These are phyloP conservation scores for Blastomyces percursus DNA, from an alignment of 2,329 filamentous ascomycete genomes.

Conservation along the genomic window DNA sequence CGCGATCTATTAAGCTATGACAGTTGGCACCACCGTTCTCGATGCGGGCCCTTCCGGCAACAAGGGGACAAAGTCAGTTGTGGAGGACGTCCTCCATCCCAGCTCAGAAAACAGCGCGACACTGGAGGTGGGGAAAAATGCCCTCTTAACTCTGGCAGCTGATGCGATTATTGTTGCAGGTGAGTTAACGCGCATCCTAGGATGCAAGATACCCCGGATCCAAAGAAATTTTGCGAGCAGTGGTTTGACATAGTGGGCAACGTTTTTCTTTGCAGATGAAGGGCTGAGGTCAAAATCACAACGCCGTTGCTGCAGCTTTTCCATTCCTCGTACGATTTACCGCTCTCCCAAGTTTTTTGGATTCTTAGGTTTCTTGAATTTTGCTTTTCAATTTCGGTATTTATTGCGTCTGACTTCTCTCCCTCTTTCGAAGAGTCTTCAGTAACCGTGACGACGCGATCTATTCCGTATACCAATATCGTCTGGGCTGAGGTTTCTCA, in stretches of 20 bases:
- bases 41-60: constrained; percentile 53
- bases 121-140: constrained; percentile 46
- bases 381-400: neutral
- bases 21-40: constrained; percentile 3
- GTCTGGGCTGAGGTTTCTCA: constrained; percentile 63
- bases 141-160: constrained; percentile 49
- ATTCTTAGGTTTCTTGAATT: neutral
- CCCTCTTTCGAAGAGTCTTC: neutral
- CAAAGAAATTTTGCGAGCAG: neutral
- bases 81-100: neutral
- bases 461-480: constrained; percentile 70
- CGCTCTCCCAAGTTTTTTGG: neutral
- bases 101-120: constrained; percentile 31
- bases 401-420: neutral
- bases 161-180: constrained; percentile 51
- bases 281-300: constrained; percentile 39
- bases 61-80: constrained; percentile 45
- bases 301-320: constrained; percentile 46
- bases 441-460: constrained; percentile 38
- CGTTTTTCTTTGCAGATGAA: constrained; percentile 37
- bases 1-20: constrained; percentile 1
- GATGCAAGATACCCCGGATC: neutral
- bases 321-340: constrained; percentile 37
- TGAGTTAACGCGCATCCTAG: constrained; percentile 21
- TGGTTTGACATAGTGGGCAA: neutral